These are phyloP conservation scores for Lotus japonicus DNA, from an alignment of 306 rosid genomes.

Conservation along the genomic window DNA sequence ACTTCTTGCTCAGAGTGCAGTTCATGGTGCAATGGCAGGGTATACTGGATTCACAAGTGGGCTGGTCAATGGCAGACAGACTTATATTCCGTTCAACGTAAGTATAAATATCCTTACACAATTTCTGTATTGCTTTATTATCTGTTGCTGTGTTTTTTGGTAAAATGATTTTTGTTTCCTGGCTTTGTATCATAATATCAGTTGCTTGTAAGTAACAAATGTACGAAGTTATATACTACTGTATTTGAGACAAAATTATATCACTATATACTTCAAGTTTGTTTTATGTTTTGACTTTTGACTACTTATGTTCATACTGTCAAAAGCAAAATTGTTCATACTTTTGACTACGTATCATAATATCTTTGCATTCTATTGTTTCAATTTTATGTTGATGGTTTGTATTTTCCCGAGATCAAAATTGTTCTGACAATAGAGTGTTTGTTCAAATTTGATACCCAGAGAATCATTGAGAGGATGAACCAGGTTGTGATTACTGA, in stretches of 20 bases:
- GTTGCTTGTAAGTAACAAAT: background rate
- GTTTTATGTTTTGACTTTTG: conserved; percentile 15
- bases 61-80: conserved; percentile 80
- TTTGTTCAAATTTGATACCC: conserved; percentile 17
- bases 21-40: conserved; percentile 96
- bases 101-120: conserved; percentile 7
- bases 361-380: too few relatives aligned
- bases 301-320: background rate
- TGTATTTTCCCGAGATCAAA: background rate
- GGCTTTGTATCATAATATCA: background rate
- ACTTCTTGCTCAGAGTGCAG: conserved; percentile 87
- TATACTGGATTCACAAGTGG: conserved; percentile 73
- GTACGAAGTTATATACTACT: too few relatives aligned
- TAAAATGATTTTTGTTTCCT: background rate
- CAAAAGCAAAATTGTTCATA: too few relatives aligned
- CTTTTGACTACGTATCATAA: too few relatives aligned
- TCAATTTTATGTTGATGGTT: conserved; percentile 9
- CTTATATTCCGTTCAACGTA: conserved; percentile 81
- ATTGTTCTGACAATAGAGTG: conserved; percentile 7
- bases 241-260: background rate
- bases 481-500: conserved; percentile 80
- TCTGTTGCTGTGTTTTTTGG: conserved; percentile 1
- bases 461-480: conserved; percentile 75
- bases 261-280: background rate
- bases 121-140: background rate